Percentiles rank a stretch among this genome's conserved stretches.
Conservation (phyloP, 768 basidiomycete genomes). For the Dentipellis fragilis region DNA sequence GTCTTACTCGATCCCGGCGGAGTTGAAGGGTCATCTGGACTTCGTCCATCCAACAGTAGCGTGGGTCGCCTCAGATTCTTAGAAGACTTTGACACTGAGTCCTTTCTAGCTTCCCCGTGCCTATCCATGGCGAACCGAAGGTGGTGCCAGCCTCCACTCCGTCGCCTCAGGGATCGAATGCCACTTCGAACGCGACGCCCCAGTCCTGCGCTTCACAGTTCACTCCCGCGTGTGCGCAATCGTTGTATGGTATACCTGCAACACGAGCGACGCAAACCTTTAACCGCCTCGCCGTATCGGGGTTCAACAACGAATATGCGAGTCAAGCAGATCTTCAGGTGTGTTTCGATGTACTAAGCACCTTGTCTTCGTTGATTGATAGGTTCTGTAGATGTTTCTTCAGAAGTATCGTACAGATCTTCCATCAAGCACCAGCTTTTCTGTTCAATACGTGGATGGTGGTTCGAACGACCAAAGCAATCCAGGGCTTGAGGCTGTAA, state of each 20-base stretch:
- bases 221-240: constrained; percentile 23
- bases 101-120: background rate
- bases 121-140: background rate
- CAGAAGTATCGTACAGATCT: constrained; percentile 3
- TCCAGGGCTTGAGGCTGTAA: constrained; percentile 3
- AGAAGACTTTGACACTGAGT: background rate
- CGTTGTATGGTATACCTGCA: constrained; percentile 26
- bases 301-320: constrained; percentile 21
- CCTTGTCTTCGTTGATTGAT: background rate
- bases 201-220: background rate
- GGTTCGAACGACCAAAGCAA: constrained; percentile 4
- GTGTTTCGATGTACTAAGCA: background rate
- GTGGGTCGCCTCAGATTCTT: constrained; percentile 9
- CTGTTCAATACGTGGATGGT: constrained; percentile 5
- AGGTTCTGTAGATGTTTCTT: constrained; percentile 1
- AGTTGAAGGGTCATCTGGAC: constrained; percentile 16
- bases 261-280: constrained; percentile 16
- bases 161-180: background rate
- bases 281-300: constrained; percentile 22
- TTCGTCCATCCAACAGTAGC: constrained; percentile 22
- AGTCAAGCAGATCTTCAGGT: constrained; percentile 20
- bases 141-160: background rate
- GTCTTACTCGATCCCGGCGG: constrained; percentile 11
- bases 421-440: background rate
- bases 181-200: too few relatives aligned